Base-by-base conservation (phyloP, 805 yeast species). In the Kodamaea laetipori region DNA sequence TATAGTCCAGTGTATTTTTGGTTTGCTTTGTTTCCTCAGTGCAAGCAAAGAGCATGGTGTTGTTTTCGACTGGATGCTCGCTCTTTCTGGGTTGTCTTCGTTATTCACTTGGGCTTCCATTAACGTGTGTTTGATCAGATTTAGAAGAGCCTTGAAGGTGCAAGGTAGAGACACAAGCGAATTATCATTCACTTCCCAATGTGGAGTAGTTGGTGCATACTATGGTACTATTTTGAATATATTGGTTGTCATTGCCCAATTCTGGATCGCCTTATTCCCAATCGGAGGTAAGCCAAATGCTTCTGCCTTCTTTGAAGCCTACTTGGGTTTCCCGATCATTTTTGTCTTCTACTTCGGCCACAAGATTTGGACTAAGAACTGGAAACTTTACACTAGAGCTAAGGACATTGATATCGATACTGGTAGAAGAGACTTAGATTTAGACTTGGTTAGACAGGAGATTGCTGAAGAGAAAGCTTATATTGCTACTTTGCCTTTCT, bases 31-130 rank as follows among this genome's bases (percentile, higher is more conserved):
- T 44, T 82, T 78, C 62, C 66, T 85, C 33, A 77, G 82, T 32
- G 86, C 86, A 5, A 76, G 84, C 31, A 63, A 72, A 3, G 63
- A 73, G 44, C 77, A 78, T 60, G 74, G 73, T 41, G 74, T 63
- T 6, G 83, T 83, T 21, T 86, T 86, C 65, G 69, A 70, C 47
- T 86, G 92, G 94, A 64, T 86, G 61, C 69, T 84, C 54, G 84
- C 90, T 10, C 60, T 86, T 23, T 81, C 88, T 33, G 90, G 90
- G 48, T 68, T 86, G 48, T 80, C 89, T 1, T 80, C 89, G n/a
- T 69, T 86, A 44, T 79, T 84, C 63, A 81, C 86, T 16, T 86
- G 95, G 95, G 82, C 81, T 40, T 76, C 88, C 4, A 81, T 85
- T 49, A 81, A 84, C 55, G 64, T 76, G 28, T 77, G 82, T 35